Percentiles rank a stretch among this genome's conserved stretches.
Evolutionary conservation across 2,329 filamentous ascomycete species (phyloP).

Genomic region (Tolypocladium guangdongense): DNA sequence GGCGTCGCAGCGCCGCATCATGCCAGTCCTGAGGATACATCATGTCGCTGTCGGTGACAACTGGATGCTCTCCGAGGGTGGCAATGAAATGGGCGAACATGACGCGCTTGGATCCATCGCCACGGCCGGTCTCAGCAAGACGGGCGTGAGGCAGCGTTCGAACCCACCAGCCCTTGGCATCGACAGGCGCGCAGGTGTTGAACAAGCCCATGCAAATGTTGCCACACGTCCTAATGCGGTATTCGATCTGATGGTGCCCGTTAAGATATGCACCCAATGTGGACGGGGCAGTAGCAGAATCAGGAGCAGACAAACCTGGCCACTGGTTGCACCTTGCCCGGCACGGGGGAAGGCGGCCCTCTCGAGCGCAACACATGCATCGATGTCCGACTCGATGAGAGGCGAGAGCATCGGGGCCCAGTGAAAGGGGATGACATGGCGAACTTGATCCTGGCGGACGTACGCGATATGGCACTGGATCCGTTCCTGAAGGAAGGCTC

Average conservation of each 20-base stretch:
- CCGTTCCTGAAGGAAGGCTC: too few species aligned
- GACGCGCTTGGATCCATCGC: conserved; percentile 30
- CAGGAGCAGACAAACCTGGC: too few species aligned
- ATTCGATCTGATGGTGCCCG: too few species aligned
- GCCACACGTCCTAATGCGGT: conserved; percentile 11
- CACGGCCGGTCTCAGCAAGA: conserved; percentile 41
- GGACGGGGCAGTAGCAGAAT: too few species aligned
- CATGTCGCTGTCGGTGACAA: conserved; percentile 31
- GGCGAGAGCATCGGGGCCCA: conserved; percentile 56
- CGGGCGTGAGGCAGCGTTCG: conserved; percentile 39
- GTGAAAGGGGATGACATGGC: conserved; percentile 39
- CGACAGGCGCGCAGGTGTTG: conserved; percentile 45
- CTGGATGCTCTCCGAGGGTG: conserved; percentile 52
- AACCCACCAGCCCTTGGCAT: conserved; percentile 34
- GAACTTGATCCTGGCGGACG: conserved; percentile 1
- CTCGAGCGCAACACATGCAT: conserved; percentile 30
- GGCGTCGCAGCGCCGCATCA: neutral
- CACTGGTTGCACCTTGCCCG: too few species aligned
- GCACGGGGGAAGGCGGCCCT: too few species aligned
- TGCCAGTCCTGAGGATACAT: neutral
- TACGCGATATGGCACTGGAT: too few species aligned
- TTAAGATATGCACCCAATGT: too few species aligned
- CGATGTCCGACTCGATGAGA: conserved; percentile 55
- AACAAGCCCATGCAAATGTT: conserved; percentile 75
- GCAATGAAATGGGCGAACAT: conserved; percentile 71